These are phyloP conservation scores for Kwoniella europaea DNA, from an alignment of 768 basidiomycete genomes.

Conservation along the genomic window DNA sequence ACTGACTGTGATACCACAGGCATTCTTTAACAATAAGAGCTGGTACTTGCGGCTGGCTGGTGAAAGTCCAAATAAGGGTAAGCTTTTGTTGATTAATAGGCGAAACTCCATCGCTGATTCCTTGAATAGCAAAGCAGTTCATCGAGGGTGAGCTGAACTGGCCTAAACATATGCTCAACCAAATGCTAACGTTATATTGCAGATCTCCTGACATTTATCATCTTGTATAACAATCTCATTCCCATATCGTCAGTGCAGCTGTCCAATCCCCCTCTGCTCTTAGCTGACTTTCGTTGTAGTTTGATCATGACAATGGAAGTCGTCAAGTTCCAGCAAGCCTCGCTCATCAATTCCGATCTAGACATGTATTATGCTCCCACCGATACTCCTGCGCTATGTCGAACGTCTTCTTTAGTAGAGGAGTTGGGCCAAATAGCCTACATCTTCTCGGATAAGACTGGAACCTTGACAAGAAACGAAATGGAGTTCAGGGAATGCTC, in stretches of 20 bases:
- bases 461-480: slow-evolving; percentile 94
- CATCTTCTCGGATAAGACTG: slow-evolving; percentile 59
- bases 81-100: slow-evolving; percentile 53
- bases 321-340: slow-evolving; percentile 97
- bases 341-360: slow-evolving; percentile 93
- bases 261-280: not conserved
- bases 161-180: not conserved
- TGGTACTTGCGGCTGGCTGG: slow-evolving; percentile 62
- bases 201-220: slow-evolving; percentile 98
- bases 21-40: slow-evolving; percentile 25
- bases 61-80: slow-evolving; percentile 60
- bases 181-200: slow-evolving; percentile 13
- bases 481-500: slow-evolving; percentile 96
- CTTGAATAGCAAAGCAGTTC: slow-evolving; percentile 25
- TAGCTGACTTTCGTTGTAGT: slow-evolving; percentile 33
- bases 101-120: not conserved
- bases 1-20: not conserved
- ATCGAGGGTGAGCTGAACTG: slow-evolving; percentile 24
- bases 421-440: slow-evolving; percentile 88
- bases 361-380: slow-evolving; percentile 98
- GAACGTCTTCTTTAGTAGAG: slow-evolving; percentile 97
- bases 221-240: slow-evolving; percentile 98
- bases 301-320: slow-evolving; percentile 99
- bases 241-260: slow-evolving; percentile 77
- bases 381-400: slow-evolving; percentile 93